Percentiles rank a stretch among this genome's conserved stretches.
Conservation (phyloP, 2,329 filamentous ascomycete genomes). For the Penicillium janthinellum region DNA sequence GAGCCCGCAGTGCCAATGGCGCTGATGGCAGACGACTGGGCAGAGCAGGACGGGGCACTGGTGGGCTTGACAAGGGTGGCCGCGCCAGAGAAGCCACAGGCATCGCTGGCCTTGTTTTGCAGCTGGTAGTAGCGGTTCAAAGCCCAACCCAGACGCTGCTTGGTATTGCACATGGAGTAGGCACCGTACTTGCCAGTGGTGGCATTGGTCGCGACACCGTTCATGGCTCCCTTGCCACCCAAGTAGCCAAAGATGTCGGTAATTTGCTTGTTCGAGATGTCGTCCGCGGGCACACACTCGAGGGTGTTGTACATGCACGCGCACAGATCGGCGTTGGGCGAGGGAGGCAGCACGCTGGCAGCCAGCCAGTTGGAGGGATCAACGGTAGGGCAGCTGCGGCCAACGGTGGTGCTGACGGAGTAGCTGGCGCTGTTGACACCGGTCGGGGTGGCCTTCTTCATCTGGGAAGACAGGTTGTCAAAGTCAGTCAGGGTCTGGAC, state of each 20-base stretch:
- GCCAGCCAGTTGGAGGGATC: slow-evolving; percentile 67
- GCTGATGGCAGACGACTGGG: slow-evolving; percentile 19
- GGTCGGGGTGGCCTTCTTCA: slow-evolving; percentile 67
- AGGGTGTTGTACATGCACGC: slow-evolving; percentile 79
- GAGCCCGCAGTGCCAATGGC: slow-evolving; percentile 40
- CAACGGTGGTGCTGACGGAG: slow-evolving; percentile 69
- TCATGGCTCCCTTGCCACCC: slow-evolving; percentile 43
- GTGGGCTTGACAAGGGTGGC: slow-evolving; percentile 39
- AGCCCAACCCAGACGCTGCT: slow-evolving; percentile 50
- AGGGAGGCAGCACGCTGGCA: slow-evolving; percentile 70
- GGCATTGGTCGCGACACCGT: slow-evolving; percentile 43
- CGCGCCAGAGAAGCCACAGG: slow-evolving; percentile 51
- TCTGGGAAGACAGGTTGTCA: slow-evolving; percentile 68
- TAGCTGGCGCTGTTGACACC: slow-evolving; percentile 69
- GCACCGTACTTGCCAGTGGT: slow-evolving; percentile 49
- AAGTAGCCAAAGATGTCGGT: slow-evolving; percentile 66
- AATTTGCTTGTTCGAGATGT: slow-evolving; percentile 61
- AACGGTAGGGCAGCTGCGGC: slow-evolving; percentile 69
- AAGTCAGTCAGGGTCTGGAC: slow-evolving; percentile 75
- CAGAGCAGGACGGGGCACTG: slow-evolving; percentile 22
- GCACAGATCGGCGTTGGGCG: slow-evolving; percentile 78
- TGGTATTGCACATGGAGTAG: slow-evolving; percentile 51
- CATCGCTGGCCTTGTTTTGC: slow-evolving; percentile 37
- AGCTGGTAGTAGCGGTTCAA: slow-evolving; percentile 51
- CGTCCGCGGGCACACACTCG: slow-evolving; percentile 66